Conservation (phyloP, 2,329 filamentous ascomycete genomes). For the Penicillium sp. region DNA sequence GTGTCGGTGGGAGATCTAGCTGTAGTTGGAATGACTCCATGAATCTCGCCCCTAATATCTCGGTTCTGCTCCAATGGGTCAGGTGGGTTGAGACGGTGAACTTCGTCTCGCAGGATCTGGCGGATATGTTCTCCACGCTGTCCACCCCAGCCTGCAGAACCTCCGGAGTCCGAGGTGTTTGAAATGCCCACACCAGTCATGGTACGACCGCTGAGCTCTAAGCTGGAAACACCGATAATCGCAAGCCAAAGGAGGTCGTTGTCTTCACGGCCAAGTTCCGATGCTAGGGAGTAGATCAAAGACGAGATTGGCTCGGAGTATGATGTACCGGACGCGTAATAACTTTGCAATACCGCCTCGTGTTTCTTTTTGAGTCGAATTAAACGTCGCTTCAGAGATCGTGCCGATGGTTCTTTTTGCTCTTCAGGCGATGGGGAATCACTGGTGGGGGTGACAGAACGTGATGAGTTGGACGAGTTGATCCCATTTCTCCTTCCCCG, state of each 20-base stretch:
- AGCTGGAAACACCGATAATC: slow-evolving; percentile 91
- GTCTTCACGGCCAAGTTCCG: slow-evolving; percentile 91
- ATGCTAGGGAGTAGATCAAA: slow-evolving; percentile 90
- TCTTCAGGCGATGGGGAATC: slow-evolving; percentile 41
- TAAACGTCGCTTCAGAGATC: slow-evolving; percentile 70
- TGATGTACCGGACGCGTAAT: slow-evolving; percentile 84
- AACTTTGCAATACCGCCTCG: slow-evolving; percentile 72
- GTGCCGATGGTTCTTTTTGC: slow-evolving; percentile 66
- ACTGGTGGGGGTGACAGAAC: slow-evolving; percentile 46
- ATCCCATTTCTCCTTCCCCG: slow-evolving; percentile 42
- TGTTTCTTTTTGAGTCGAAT: slow-evolving; percentile 75
- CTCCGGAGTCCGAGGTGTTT: slow-evolving; percentile 56
- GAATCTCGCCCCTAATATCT: slow-evolving; percentile 65
- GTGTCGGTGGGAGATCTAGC: slow-evolving; percentile 87
- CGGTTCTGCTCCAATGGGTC: slow-evolving; percentile 59
- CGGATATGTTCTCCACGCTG: slow-evolving; percentile 80
- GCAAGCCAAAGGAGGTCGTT: slow-evolving; percentile 94
- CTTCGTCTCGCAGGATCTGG: slow-evolving; percentile 86
- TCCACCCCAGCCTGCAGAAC: slow-evolving; percentile 74
- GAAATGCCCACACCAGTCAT: slow-evolving; percentile 72
- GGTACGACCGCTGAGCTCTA: slow-evolving; percentile 86
- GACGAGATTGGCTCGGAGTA: slow-evolving; percentile 95
- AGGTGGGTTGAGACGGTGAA: slow-evolving; percentile 85
- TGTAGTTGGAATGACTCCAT: slow-evolving; percentile 84
- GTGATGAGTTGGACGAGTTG: slow-evolving; percentile 48